These are phyloP conservation scores for Rhodotorula sp. DNA, from an alignment of 1,284 basidiomycete genomes.

Conservation along the genomic window DNA sequence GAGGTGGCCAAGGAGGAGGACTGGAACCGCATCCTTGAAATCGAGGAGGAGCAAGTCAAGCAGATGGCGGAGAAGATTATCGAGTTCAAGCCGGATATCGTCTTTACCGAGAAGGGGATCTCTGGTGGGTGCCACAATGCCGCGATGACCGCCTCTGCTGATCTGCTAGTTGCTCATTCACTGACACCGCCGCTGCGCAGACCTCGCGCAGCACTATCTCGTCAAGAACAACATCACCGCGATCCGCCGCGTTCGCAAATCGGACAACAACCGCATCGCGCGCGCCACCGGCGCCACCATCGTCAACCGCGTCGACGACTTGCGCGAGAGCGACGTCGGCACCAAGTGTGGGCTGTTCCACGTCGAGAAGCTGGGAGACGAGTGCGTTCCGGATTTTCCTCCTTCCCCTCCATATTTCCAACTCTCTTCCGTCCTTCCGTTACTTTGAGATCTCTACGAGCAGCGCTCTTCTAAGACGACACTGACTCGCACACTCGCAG, in stretches of 20 bases:
- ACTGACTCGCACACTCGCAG: neutral
- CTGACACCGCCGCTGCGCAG: slow-evolving; percentile 51
- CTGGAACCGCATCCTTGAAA: slow-evolving; percentile 88
- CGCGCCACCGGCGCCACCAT: slow-evolving; percentile 94
- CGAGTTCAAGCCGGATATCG: slow-evolving; percentile 90
- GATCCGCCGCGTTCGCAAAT: slow-evolving; percentile 91
- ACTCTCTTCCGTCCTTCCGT: neutral
- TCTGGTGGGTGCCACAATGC: slow-evolving; percentile 61
- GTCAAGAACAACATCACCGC: slow-evolving; percentile 86
- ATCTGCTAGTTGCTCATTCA: too few relatives aligned
- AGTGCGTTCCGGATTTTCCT: slow-evolving; percentile 57
- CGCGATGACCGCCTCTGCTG: too few relatives aligned
- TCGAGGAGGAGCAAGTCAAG: slow-evolving; percentile 98
- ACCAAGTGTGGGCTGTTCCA: slow-evolving; percentile 92
- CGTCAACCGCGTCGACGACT: slow-evolving; percentile 93
- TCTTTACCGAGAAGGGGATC: slow-evolving; percentile 97
- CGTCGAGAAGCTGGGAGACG: slow-evolving; percentile 96
- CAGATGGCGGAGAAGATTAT: slow-evolving; percentile 79
- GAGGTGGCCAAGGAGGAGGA: slow-evolving; percentile 93
- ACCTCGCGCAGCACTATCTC: slow-evolving; percentile 90
- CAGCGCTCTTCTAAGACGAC: neutral
- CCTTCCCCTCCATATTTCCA: neutral
- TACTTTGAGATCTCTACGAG: neutral
- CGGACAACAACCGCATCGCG: slow-evolving; percentile 97
- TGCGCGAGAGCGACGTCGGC: slow-evolving; percentile 87